Evolutionary conservation across 108 stramenopile genomes (phyloP).

Genomic region (Asterionellopsis glacialis): DNA sequence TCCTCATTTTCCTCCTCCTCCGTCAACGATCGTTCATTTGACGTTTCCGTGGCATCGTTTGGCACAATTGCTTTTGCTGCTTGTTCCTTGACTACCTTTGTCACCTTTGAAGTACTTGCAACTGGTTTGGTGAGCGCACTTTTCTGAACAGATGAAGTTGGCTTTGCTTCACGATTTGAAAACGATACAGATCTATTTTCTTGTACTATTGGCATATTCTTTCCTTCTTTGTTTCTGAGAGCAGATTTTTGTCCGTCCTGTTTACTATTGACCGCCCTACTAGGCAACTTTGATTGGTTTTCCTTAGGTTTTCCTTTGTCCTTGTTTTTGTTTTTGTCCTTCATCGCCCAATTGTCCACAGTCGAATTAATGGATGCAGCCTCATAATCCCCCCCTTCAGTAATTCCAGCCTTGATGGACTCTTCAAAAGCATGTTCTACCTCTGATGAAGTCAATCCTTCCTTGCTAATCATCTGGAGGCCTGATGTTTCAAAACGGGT

Average conservation of each 20-base stretch:
- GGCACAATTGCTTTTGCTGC: not conserved
- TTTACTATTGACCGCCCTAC: no score
- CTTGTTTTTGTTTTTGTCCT: not conserved
- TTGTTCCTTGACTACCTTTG: not conserved
- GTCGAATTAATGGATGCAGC: no score
- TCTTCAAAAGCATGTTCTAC: slow-evolving; percentile 72
- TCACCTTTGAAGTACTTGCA: not conserved
- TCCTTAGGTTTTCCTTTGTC: not conserved
- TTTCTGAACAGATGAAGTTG: not conserved
- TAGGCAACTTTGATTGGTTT: not conserved
- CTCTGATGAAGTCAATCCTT: slow-evolving; percentile 71
- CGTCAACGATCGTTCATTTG: not conserved
- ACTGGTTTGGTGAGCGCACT: not conserved
- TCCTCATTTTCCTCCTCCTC: slow-evolving; percentile 7
- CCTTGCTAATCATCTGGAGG: slow-evolving; percentile 58
- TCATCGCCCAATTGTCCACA: not conserved
- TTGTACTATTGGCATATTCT: not conserved
- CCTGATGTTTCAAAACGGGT: slow-evolving; percentile 73
- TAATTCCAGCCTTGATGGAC: slow-evolving; percentile 47
- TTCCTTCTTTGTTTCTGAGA: not conserved
- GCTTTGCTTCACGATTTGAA: not conserved
- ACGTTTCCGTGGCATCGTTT: not conserved
- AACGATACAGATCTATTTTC: not conserved
- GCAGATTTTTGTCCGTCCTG: not conserved
- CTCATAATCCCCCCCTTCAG: slow-evolving; percentile 24